phyloP scores from a whole-genome alignment of 352 stramenopile genomes.

The Phytophthora pini region DNA sequence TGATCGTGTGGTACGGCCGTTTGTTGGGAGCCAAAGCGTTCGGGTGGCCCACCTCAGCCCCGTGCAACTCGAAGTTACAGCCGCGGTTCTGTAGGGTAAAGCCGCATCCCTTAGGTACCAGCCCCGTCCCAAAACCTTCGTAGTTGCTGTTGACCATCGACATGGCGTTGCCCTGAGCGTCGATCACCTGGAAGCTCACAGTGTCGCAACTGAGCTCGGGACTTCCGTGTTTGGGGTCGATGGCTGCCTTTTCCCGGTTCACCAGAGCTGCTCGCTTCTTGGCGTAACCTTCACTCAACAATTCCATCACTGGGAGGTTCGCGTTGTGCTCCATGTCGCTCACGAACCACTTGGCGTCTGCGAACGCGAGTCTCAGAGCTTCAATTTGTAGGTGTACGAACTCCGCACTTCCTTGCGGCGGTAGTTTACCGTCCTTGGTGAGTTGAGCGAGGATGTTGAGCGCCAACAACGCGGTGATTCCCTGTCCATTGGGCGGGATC shows the following conservation, averaged over 20 bases:
- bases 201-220: constrained; percentile 88
- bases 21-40: constrained; percentile 94
- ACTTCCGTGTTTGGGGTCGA: constrained; percentile 66
- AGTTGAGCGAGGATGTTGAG: constrained; percentile 92
- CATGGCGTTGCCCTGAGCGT: constrained; percentile 94
- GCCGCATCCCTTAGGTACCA: constrained; percentile 92
- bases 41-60: constrained; percentile 74
- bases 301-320: constrained; percentile 58
- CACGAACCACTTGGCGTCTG: constrained; percentile 89
- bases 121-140: constrained; percentile 95
- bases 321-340: constrained; percentile 76
- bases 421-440: constrained; percentile 43
- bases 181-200: constrained; percentile 97
- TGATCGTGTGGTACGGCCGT: constrained; percentile 98
- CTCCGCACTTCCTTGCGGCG: constrained; percentile 60
- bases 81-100: constrained; percentile 98
- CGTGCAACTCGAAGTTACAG: constrained; percentile 92
- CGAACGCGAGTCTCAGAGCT: constrained; percentile 94
- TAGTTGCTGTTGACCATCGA: constrained; percentile 99
- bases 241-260: constrained; percentile 43
- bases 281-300: constrained; percentile 86
- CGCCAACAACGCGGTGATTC: constrained; percentile 95
- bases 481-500: constrained; percentile 96
- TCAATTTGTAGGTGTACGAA: constrained; percentile 94
- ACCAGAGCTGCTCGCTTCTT: constrained; percentile 58